phyloP scores from a whole-genome alignment of 768 basidiomycete species.

The Pleurotus platypus region DNA sequence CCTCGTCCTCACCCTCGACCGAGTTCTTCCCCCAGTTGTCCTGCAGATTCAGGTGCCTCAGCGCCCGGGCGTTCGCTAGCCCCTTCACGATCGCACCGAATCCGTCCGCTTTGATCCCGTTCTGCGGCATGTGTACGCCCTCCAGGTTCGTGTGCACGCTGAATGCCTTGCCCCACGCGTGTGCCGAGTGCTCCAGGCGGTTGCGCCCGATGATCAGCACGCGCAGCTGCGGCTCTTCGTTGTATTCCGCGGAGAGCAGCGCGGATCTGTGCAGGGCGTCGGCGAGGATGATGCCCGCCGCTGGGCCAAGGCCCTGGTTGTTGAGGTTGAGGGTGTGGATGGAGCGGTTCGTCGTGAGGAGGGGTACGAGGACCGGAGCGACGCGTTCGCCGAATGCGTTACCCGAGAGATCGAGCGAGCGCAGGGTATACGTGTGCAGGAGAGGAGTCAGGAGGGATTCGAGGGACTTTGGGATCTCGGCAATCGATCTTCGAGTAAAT shows the following conservation, averaged over 20 bases:
- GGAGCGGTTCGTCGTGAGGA: constrained; percentile 78
- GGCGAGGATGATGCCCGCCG: constrained; percentile 83
- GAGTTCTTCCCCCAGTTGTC: constrained; percentile 65
- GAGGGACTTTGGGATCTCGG: constrained; percentile 90
- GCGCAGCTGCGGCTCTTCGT: constrained; percentile 67
- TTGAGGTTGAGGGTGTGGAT: constrained; percentile 87
- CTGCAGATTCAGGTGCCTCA: constrained; percentile 85
- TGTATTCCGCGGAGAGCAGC: constrained; percentile 57
- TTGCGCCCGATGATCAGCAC: constrained; percentile 92
- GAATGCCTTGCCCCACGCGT: constrained; percentile 85
- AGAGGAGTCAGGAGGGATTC: constrained; percentile 86
- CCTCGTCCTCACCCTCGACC: constrained; percentile 56
- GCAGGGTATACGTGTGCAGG: constrained; percentile 71
- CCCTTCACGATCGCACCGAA: constrained; percentile 77
- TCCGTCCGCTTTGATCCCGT: constrained; percentile 93
- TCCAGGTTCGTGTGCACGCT: constrained; percentile 75
- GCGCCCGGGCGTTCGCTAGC: constrained; percentile 56
- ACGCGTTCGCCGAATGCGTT: constrained; percentile 97
- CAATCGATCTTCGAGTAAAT: constrained; percentile 94
- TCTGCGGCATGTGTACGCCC: constrained; percentile 95
- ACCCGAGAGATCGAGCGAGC: constrained; percentile 88
- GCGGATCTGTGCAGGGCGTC: constrained; percentile 80
- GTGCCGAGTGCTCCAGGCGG: constrained; percentile 86
- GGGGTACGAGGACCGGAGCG: constrained; percentile 89
- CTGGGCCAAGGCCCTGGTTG: constrained; percentile 95